Base-by-base conservation (phyloP, 441 rosid genomes). In the Viola pubescens region DNA sequence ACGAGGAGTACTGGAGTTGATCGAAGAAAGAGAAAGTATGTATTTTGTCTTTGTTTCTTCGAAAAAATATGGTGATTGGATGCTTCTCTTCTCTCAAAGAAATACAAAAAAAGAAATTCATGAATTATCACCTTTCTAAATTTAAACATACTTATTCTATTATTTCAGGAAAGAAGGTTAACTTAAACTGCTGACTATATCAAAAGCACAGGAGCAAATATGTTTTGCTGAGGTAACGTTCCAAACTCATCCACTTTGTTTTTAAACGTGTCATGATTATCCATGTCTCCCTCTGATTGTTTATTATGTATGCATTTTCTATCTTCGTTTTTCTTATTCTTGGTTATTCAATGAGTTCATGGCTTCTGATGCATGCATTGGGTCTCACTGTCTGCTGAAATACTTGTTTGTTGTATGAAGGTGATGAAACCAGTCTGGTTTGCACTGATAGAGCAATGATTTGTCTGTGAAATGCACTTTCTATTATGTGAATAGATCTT, bases 1-100 rank as follows among this genome's bases (percentile, higher is more conserved):
- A 58, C 75, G 65, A 82, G 96, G 74, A 86, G 57, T 65, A 57
- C 70, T 71, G 92, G 82, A 63, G 71, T 77, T 48, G 97, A 89
- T 64, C 81, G 96, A 54, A 81, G 94, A 75, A 88, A 88, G 78
- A 82, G 97, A 68, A 90, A 88, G 96, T 83, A 79, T 13, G 82
- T 73, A 38, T 52, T 54, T 66, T 43, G n/a, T 10, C 12, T 45
- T 58, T 65, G 52, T 63, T 6, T 45, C 37, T 52, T 16, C 34
- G 45, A 44, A 44, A 34, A 7, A 14, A 9, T 40, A 19, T 26
- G 40, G 12, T 45, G 52, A 64, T 52, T 26, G 1, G 5, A 5
- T 50, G n/a, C 58, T 44, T 8, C 5, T 7, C 11, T 6, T 38
- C 40, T 53, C 41, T 39, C 10, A 14, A 19, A 54, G 10, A 39